phyloP scores from a whole-genome alignment of 2,329 filamentous ascomycete genomes.

The Claviceps fusiformis region DNA sequence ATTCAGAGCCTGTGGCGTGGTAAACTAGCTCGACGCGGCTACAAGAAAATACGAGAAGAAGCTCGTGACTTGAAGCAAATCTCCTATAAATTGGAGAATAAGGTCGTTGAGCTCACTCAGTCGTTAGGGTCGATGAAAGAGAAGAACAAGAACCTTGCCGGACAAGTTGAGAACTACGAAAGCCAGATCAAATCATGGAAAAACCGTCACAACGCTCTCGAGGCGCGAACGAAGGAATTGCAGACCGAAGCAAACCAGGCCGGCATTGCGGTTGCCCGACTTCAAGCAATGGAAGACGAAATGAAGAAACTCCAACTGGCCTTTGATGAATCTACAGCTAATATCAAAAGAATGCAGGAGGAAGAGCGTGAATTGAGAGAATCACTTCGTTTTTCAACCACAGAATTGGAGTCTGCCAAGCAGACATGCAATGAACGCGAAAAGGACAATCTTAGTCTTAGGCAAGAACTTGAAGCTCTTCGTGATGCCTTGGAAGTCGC shows the following conservation, averaged over 20 bases:
- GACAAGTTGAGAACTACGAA: conserved; percentile 91
- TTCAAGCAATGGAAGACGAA: conserved; percentile 87
- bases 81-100: conserved; percentile 98
- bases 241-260: conserved; percentile 96
- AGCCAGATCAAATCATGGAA: conserved; percentile 94
- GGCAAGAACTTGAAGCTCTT: conserved; percentile 78
- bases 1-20: conserved; percentile 92
- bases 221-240: conserved; percentile 81
- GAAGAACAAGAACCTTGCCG: conserved; percentile 80
- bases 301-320: conserved; percentile 82
- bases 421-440: conserved; percentile 64
- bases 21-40: conserved; percentile 62
- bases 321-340: conserved; percentile 80
- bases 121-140: conserved; percentile 81
- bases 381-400: conserved; percentile 61
- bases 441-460: conserved; percentile 70
- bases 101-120: conserved; percentile 96
- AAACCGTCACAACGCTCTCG: conserved; percentile 77
- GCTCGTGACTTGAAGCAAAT: conserved; percentile 98
- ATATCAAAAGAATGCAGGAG: conserved; percentile 87
- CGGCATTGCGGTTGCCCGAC: conserved; percentile 80
- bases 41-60: conserved; percentile 88
- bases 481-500: conserved; percentile 87
- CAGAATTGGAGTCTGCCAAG: conserved; percentile 69
- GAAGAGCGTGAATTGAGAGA: conserved; percentile 81